Evolutionary conservation across 2,329 filamentous ascomycete species (phyloP), one percentile per base, ranked within the genome.

Genomic region (Botrytis sinoallii): DNA sequence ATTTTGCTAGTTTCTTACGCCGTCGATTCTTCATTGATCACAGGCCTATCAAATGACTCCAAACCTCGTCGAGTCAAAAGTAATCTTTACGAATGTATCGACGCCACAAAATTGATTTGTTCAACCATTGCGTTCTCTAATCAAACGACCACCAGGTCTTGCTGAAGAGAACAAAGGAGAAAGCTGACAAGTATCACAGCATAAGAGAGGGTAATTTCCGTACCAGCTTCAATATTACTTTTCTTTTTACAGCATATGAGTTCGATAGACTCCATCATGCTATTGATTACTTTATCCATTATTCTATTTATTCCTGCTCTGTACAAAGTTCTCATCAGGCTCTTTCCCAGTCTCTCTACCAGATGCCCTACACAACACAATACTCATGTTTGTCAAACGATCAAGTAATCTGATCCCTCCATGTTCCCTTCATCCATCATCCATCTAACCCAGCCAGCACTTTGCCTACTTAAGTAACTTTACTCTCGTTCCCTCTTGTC

Each of bases 71-170:
- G 8, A 40, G 35, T 8, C 29, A 7, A 32, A 32, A 46, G 61
- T 32, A n/a, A 64, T 64, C 40, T 32, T 20, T 42, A 29, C 60
- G 60, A 63, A 63, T 18, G 9, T 20, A 29, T 42, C 60, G 60
- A 63, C 60, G 60, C 60, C 60, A 63, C 60, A 29, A 42, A 38
- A 63, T 63, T 64, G 38, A 64, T 42, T 42, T n/a, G 60, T 42
- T 18, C 60, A 64, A 44, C n/a, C 25, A 44, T 29, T 44, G 44
- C 61, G 16, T 20, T 40, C 16, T 44, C n/a, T 10, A 32, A 44
- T 32, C 32, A 32, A 44, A 32, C 25, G 8, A 29, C n/a, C 14
- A 57, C 52, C 52, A 57, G n/a, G 40, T 32, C 40, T 20, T 44
- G 16, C 25, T 22, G 9, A 44, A 44, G 40, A 44, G 40, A 44